Conservation (phyloP, 208 protist species). For the Phytomonas sp. region DNA sequence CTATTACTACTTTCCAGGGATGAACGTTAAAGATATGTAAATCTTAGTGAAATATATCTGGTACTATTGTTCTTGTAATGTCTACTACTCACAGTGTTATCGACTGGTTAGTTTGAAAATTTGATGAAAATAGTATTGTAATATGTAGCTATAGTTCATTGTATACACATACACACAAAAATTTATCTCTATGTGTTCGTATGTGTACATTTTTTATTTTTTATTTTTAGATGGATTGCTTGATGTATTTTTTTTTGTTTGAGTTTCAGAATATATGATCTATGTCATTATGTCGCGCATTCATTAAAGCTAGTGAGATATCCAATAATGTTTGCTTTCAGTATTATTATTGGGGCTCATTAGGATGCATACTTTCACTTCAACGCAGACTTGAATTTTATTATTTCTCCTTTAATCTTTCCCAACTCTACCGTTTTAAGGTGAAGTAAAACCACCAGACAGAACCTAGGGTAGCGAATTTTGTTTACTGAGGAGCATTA, state of each 20-base stretch:
- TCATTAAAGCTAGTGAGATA: not conserved
- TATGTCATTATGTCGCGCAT: not conserved
- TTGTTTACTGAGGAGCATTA: conserved; percentile 17
- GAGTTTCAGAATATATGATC: not conserved
- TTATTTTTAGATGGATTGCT: not conserved
- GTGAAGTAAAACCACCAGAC: not conserved
- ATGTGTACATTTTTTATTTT: conserved; percentile 9
- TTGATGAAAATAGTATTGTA: conserved; percentile 11
- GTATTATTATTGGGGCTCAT: not conserved
- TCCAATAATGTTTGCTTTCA: not conserved
- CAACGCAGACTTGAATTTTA: not conserved
- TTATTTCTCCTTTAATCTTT: not conserved
- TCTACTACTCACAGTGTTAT: not conserved
- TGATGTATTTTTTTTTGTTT: conserved; percentile 6
- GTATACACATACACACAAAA: not conserved
- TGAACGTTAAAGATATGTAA: not conserved
- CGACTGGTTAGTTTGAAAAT: not conserved
- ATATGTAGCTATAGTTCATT: conserved; percentile 3
- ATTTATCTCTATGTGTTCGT: conserved; percentile 1
- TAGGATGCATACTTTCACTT: not conserved
- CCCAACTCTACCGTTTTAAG: not conserved
- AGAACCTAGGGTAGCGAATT: not conserved
- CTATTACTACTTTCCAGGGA: not conserved
- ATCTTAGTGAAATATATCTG: not conserved
- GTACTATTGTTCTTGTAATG: not conserved